phyloP scores from a whole-genome alignment of 805 yeast genomes.

The Clavispora phyllophila region DNA sequence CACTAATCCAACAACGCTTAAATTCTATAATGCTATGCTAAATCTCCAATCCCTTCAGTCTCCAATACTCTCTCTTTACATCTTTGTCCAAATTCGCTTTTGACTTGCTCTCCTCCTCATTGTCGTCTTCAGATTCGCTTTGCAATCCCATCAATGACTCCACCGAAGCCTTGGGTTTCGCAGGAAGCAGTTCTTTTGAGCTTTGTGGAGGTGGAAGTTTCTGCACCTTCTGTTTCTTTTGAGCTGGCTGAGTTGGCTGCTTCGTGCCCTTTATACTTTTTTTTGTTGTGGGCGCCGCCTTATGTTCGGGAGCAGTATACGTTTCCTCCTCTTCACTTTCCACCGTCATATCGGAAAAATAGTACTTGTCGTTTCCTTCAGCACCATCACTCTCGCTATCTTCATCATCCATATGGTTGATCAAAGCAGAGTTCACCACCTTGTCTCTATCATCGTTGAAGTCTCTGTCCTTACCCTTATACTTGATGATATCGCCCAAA shows the following conservation, averaged over 20 bases:
- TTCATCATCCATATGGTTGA: constrained; percentile 21
- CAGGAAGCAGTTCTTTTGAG: too few species aligned
- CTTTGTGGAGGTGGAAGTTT: too few species aligned
- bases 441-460: constrained; percentile 68
- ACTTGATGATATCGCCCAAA: constrained; percentile 73
- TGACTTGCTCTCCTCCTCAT: constrained; percentile 8
- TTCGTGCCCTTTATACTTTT: not conserved
- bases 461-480: constrained; percentile 69
- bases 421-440: constrained; percentile 57
- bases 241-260: not conserved
- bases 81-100: constrained; percentile 27
- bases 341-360: constrained; percentile 39
- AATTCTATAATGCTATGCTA: constrained; percentile 1
- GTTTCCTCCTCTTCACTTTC: constrained; percentile 26
- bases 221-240: not conserved
- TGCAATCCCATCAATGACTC: constrained; percentile 20
- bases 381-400: constrained; percentile 32
- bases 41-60: constrained; percentile 37
- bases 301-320: not conserved
- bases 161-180: constrained; percentile 9
- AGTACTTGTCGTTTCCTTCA: constrained; percentile 35
- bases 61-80: constrained; percentile 36
- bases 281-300: not conserved
- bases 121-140: constrained; percentile 15
- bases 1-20: too few species aligned